phyloP scores from a whole-genome alignment of 2,329 filamentous ascomycete genomes.

The Penicillium sp. region DNA sequence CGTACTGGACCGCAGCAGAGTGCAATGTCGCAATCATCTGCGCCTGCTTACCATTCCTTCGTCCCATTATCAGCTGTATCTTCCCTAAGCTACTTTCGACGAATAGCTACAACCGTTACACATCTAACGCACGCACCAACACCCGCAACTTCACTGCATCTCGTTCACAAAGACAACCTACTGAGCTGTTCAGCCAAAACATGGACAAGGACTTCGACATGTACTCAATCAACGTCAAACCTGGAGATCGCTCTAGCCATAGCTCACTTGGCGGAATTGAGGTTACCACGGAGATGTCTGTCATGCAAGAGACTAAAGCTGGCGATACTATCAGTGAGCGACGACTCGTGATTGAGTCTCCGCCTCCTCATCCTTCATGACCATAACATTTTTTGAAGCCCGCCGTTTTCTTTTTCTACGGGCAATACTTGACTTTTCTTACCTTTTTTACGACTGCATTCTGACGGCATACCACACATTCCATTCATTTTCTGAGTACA shows the following conservation, averaged over 20 bases:
- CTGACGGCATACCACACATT: conserved; percentile 5
- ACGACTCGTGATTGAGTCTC: conserved; percentile 26
- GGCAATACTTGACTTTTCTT: not conserved
- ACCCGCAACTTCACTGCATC: conserved; percentile 15
- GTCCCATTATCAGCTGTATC: conserved; percentile 42
- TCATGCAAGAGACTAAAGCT: conserved; percentile 27
- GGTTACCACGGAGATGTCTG: conserved; percentile 36
- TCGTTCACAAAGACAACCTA: conserved; percentile 20
- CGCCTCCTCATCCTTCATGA: conserved; percentile 12
- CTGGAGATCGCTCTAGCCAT: conserved; percentile 14
- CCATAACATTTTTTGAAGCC: not conserved
- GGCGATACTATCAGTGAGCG: conserved; percentile 28
- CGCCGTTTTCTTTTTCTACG: not conserved
- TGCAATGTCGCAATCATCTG: conserved; percentile 49
- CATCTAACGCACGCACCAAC: conserved; percentile 19
- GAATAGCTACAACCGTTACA: conserved; percentile 31
- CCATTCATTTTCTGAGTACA: not conserved
- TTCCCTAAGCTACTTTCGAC: conserved; percentile 42
- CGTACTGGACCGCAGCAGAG: conserved; percentile 51
- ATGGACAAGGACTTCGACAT: conserved; percentile 33
- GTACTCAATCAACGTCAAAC: conserved; percentile 34
- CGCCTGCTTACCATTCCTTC: conserved; percentile 46
- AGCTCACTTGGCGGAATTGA: conserved; percentile 32
- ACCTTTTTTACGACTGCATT: conserved; percentile 14
- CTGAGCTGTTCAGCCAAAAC: conserved; percentile 24